Percentiles rank a stretch among this genome's conserved stretches.
These are phyloP conservation scores for Grosmannia serpens DNA, from an alignment of 2,329 filamentous ascomycete species.

Conservation along the genomic window DNA sequence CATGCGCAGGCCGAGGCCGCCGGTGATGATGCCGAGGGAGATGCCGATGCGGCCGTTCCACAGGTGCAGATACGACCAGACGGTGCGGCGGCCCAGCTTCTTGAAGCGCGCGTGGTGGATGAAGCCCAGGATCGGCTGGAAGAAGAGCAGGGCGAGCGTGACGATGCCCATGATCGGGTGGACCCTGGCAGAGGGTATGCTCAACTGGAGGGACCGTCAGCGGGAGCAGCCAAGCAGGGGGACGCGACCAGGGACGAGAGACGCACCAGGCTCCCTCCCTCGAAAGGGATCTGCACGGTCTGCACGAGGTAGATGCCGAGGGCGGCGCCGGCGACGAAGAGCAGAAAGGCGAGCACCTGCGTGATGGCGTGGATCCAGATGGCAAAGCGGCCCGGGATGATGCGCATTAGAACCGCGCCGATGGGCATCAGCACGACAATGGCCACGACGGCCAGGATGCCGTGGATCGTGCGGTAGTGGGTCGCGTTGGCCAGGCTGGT, in stretches of 20 bases:
- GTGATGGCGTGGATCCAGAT: constrained; percentile 26
- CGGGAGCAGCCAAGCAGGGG: background rate
- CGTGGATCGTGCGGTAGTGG: constrained; percentile 26
- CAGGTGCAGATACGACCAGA: constrained; percentile 31
- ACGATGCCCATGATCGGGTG: constrained; percentile 37
- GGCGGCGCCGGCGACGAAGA: constrained; percentile 27
- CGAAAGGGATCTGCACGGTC: constrained; percentile 20
- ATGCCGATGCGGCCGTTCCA: constrained; percentile 29
- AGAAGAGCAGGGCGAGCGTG: constrained; percentile 24
- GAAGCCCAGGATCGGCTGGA: constrained; percentile 30
- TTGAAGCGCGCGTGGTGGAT: constrained; percentile 31
- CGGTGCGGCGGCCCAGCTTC: constrained; percentile 22
- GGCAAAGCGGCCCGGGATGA: constrained; percentile 23
- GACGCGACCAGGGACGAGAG: background rate
- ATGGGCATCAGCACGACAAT: constrained; percentile 32
- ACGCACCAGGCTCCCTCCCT: constrained; percentile 21
- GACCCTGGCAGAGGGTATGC: constrained; percentile 20
- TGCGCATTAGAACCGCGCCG: constrained; percentile 30
- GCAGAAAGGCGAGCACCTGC: constrained; percentile 24
- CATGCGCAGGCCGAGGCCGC: constrained; percentile 30
- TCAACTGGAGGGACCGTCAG: constrained; percentile 16
- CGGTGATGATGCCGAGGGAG: constrained; percentile 32
- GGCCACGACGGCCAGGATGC: constrained; percentile 26
- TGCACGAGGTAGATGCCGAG: constrained; percentile 30
- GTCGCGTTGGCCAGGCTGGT: constrained; percentile 19